phyloP scores from a whole-genome alignment of 169 alveolate genomes.

The Cryptosporidium viatorum region DNA sequence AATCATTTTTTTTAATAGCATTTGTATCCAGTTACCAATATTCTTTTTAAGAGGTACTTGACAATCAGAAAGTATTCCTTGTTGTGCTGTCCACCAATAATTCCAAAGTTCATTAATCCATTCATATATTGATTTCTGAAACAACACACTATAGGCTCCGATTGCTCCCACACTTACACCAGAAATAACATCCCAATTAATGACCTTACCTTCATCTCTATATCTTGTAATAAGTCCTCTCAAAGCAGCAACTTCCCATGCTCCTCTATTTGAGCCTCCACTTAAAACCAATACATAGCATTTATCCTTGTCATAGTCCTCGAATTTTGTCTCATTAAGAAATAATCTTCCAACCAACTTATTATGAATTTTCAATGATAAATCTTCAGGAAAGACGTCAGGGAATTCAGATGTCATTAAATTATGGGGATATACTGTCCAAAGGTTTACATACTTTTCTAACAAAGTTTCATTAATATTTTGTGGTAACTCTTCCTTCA shows the following conservation, averaged over 20 bases:
- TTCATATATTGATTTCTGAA: slow-evolving; percentile 36
- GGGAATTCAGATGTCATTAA: slow-evolving; percentile 44
- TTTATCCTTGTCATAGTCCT: slow-evolving; percentile 44
- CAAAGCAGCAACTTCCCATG: slow-evolving; percentile 75
- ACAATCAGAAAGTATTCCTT: slow-evolving; percentile 58
- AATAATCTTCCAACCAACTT: slow-evolving; percentile 1
- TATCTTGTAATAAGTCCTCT: slow-evolving; percentile 56
- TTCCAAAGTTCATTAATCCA: slow-evolving; percentile 71
- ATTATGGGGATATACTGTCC: slow-evolving; percentile 73
- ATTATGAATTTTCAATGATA: slow-evolving; percentile 33
- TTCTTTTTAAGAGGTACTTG: slow-evolving; percentile 59
- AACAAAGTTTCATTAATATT: not conserved
- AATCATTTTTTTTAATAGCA: slow-evolving; percentile 62
- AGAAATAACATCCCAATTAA: slow-evolving; percentile 68
- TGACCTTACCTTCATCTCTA: slow-evolving; percentile 38
- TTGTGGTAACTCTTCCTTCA: slow-evolving; percentile 44
- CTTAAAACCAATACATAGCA: slow-evolving; percentile 62
- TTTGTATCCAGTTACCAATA: slow-evolving; percentile 65
- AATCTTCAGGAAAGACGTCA: slow-evolving; percentile 42
- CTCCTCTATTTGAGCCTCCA: slow-evolving; percentile 76
- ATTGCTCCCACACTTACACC: slow-evolving; percentile 75
- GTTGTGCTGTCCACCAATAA: slow-evolving; percentile 74
- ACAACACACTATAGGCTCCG: slow-evolving; percentile 55
- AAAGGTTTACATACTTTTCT: slow-evolving; percentile 26
- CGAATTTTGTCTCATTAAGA: slow-evolving; percentile 4